Percentiles rank a stretch among this genome's conserved stretches.
phyloP scores from a whole-genome alignment of 179 eudicot genomes.

The Heliamphora pulchella region DNA sequence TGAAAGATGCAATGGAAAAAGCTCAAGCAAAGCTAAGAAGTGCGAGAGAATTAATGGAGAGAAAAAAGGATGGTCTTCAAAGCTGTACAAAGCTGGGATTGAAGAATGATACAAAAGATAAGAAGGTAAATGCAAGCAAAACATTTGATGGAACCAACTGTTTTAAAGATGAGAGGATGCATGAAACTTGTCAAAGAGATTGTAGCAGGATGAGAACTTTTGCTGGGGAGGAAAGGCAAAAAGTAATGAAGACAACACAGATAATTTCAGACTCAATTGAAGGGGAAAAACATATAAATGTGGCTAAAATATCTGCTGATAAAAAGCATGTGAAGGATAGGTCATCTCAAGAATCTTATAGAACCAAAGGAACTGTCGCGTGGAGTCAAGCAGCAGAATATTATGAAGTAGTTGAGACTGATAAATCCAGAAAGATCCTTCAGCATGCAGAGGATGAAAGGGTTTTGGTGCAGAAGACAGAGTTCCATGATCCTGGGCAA shows the following conservation, averaged over 20 bases:
- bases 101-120: conserved; percentile 28
- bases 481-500: conserved; percentile 11
- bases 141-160: conserved; percentile 16
- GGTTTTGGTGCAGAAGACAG: conserved; percentile 15
- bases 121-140: conserved; percentile 23
- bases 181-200: conserved; percentile 24
- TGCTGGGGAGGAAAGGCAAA: conserved; percentile 30
- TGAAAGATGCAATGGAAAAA: conserved; percentile 62
- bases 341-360: conserved; percentile 28
- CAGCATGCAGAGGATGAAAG: conserved; percentile 18
- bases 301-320: conserved; percentile 26
- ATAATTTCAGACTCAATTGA: conserved; percentile 25
- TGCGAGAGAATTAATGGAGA: conserved; percentile 51
- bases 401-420: conserved; percentile 53
- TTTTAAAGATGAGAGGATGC: conserved; percentile 29
- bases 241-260: conserved; percentile 19
- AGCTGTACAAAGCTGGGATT: conserved; percentile 24
- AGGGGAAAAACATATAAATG: conserved; percentile 21
- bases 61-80: conserved; percentile 41
- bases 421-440: conserved; percentile 18
- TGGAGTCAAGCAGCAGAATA: conserved; percentile 60
- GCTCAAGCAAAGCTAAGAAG: conserved; percentile 57
- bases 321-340: conserved; percentile 28
- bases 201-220: conserved; percentile 20
- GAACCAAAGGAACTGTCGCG: conserved; percentile 40